Base-by-base conservation (phyloP, 495 filamentous ascomycete genomes). In the Trichocladium antarcticum region DNA sequence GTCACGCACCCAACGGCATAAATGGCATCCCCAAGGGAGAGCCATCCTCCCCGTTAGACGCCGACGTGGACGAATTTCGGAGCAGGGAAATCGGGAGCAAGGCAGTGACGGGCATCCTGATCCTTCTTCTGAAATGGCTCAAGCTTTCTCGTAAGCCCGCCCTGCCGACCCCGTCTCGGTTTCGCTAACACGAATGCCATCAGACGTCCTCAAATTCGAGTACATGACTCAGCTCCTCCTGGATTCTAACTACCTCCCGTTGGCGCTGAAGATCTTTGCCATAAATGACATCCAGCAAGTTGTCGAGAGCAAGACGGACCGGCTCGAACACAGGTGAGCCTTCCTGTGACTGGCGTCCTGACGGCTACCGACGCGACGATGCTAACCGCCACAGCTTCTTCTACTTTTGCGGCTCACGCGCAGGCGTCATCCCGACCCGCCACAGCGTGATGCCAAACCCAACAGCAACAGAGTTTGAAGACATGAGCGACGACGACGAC, bases 121-220 rank as follows among this genome's bases (percentile, higher is more conserved):
- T 97, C 28, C 76, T 94, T 22, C 61, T 98, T 20, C 63, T 97
- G 45, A 97, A 96, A 68, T 98, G 92, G 92, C 87, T 97, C 61
- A 93, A 95, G 64, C 72, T 90, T 53, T 95, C 87, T 51, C 90
- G 89, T 95, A 68, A 69, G 86, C 12, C 2, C 12, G 2, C 11
- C 10, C 31, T 32, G 12, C 31, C 27, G 10, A 10, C 12, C 31
- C 3, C 31, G 5, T 32, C 5, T 10, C 10, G 7, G 3, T 32
- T 32, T 32, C 10, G 12, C 31, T 32, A 32, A 32, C 31, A 32
- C 10, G 11, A 27, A 32, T 29, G 27, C 9, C 7, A 32, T 32
- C 10, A 95, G 90, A 98, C 59, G 78, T 98, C 36, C 69, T 98
- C 51, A 95, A 95, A 62, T 95, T 89, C 53, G 92, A 98, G 66